Percentiles rank a stretch among this genome's conserved stretches.
Evolutionary conservation across 768 basidiomycete species (phyloP).

Genomic region (Boletus rubropictus): DNA sequence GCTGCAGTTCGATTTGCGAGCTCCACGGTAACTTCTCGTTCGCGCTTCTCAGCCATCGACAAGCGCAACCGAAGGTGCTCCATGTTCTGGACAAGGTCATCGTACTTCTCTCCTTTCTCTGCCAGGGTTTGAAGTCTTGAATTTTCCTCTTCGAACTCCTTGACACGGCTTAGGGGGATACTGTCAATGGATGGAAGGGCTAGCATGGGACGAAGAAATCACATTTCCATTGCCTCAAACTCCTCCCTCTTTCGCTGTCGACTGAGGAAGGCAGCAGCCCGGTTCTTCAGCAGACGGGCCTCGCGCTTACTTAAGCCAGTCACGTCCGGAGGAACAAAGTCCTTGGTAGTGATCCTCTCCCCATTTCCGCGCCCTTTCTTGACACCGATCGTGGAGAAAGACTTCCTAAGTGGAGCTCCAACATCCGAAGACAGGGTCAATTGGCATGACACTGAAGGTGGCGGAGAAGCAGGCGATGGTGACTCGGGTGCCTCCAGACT

Average conservation of each 20-base stretch:
- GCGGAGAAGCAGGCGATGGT: conserved; percentile 30
- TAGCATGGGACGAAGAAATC: conserved; percentile 34
- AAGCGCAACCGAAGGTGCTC: conserved; percentile 64
- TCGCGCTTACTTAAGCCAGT: conserved; percentile 85
- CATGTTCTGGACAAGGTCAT: conserved; percentile 50
- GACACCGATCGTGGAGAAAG: conserved; percentile 43
- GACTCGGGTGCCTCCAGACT: conserved; percentile 28
- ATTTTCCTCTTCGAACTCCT: conserved; percentile 81
- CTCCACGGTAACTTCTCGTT: conserved; percentile 59
- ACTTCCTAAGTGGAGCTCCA: conserved; percentile 27
- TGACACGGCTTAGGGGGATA: conserved; percentile 57
- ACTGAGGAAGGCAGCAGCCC: conserved; percentile 87
- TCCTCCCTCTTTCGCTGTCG: conserved; percentile 89
- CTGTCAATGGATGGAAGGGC: conserved; percentile 14
- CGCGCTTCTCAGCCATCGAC: conserved; percentile 59
- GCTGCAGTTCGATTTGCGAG: conserved; percentile 40
- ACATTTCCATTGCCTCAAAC: conserved; percentile 89
- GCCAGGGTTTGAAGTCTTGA: conserved; percentile 60
- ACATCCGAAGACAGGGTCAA: conserved; percentile 33
- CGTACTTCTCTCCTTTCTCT: conserved; percentile 37
- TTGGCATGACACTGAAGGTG: conserved; percentile 28
- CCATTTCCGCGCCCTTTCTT: conserved; percentile 47
- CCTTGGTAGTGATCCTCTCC: conserved; percentile 58
- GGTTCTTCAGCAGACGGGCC: conserved; percentile 86
- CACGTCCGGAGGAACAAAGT: conserved; percentile 86